phyloP scores from a whole-genome alignment of 192 early-diverging fungal genomes.

The Kickxella alabastrina region DNA sequence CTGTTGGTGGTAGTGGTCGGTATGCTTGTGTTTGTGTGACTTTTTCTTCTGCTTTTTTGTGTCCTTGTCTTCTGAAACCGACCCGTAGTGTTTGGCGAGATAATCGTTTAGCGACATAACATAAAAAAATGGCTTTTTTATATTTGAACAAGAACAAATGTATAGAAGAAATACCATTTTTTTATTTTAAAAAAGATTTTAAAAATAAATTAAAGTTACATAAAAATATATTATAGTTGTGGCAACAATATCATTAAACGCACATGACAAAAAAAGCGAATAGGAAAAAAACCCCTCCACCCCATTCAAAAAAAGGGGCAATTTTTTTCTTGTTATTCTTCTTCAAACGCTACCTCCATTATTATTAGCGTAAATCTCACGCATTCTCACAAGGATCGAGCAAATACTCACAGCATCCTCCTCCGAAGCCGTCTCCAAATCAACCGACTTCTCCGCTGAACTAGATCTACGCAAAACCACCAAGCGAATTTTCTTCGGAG shows the following conservation, averaged over 20 bases:
- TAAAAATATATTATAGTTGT: too few species aligned
- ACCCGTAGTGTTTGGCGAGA: conserved; percentile 46
- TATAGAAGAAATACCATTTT: too few species aligned
- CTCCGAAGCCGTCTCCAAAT: conserved; percentile 69
- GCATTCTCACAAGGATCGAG: conserved; percentile 30
- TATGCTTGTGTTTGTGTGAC: conserved; percentile 3
- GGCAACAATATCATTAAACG: too few species aligned
- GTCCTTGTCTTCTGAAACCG: conserved; percentile 8
- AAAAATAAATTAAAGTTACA: too few species aligned
- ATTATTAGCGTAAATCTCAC: conserved; percentile 12
- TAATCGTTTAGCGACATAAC: conserved; percentile 43
- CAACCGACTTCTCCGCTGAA: conserved; percentile 68
- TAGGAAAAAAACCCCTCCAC: too few species aligned
- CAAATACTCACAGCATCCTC: conserved; percentile 53
- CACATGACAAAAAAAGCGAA: too few species aligned
- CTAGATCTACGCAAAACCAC: conserved; percentile 54
- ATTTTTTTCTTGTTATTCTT: too few species aligned
- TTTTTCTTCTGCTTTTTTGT: conserved; percentile 14
- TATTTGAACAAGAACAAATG: too few species aligned
- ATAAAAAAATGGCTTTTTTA: too few species aligned
- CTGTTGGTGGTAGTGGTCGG: not conserved
- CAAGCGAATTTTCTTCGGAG: conserved; percentile 66
- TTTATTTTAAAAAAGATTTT: too few species aligned
- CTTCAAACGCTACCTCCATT: not conserved
- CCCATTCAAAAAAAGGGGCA: too few species aligned